A percentile compares a stretch with the other conserved stretches of the same genome.
These are phyloP conservation scores for Fusarium verrucosum DNA, from an alignment of 2,329 filamentous ascomycete genomes.

Conservation along the genomic window DNA sequence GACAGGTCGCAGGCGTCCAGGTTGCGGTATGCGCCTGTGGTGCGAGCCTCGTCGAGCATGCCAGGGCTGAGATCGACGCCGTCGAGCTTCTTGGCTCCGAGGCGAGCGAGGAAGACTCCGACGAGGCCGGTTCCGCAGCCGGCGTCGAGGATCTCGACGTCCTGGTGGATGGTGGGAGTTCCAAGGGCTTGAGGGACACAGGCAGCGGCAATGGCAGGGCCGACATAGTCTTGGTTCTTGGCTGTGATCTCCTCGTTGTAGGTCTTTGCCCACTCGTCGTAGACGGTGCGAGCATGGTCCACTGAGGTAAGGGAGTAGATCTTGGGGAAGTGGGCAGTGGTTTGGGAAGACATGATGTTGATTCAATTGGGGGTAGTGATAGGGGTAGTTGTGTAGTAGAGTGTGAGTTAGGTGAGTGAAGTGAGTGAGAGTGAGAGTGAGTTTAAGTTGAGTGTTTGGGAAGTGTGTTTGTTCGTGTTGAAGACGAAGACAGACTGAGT, in stretches of 20 bases:
- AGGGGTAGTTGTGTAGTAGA: neutral
- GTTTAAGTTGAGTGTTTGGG: constrained; percentile 1
- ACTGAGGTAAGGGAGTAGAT: constrained; percentile 43
- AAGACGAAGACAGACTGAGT: constrained; percentile 16
- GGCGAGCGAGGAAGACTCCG: constrained; percentile 56
- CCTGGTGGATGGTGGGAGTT: constrained; percentile 37
- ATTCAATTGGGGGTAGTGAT: constrained; percentile 1
- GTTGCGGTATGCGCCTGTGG: constrained; percentile 57
- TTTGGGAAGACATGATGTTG: constrained; percentile 40
- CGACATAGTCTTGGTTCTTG: constrained; percentile 53
- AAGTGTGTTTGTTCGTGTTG: constrained; percentile 21
- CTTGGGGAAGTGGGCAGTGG: constrained; percentile 37
- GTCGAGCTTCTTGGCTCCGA: constrained; percentile 57
- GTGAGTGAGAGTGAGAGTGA: neutral
- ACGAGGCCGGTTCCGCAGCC: constrained; percentile 67
- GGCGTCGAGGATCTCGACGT: constrained; percentile 58
- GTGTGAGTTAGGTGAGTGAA: neutral
- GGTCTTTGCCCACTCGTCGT: constrained; percentile 50
- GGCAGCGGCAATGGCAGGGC: constrained; percentile 52
- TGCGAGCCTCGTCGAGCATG: constrained; percentile 63
- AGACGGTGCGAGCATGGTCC: constrained; percentile 44
- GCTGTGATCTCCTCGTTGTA: constrained; percentile 50
- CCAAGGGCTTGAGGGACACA: constrained; percentile 47
- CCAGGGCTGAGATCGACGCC: constrained; percentile 62
- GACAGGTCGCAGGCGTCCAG: constrained; percentile 59